Evolutionary conservation across 202 grass and related monocot species (phyloP), one percentile per base, ranked within the genome.

Genomic region (Schoenoplectus tabernaemontani): DNA sequence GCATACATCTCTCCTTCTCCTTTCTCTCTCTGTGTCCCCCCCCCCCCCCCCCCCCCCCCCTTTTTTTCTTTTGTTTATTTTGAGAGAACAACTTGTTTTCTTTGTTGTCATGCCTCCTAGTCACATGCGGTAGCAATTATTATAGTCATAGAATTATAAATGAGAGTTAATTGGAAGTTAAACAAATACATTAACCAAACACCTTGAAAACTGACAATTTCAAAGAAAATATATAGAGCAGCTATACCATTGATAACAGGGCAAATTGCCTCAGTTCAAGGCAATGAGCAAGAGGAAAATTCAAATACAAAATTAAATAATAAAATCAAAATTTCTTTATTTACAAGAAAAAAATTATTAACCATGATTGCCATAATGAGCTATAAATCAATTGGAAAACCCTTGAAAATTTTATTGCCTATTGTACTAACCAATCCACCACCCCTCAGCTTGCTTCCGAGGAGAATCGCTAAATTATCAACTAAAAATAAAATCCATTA

Each of bases 241-340:
- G 2, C n/a, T 9, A 63, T n/a, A n/a, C n/a, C n/a, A n/a, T n/a
- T n/a, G n/a, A 63, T 12, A 34, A 34, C 32, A 11, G n/a, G n/a
- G n/a, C n/a, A n/a, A n/a, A n/a, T n/a, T 64, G 60, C 32, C 30
- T 36, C 60, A 28, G 7, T 59, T 20, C 60, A 64, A 12, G 16
- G 2, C 34, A 65, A 19, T 44, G 15, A 47, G 3, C 22, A 47
- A 6, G 8, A 71, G 0, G 13, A 71, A 38, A 9, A 32, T 48
- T 48, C n/a, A n/a, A n/a, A 70, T 1, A 17, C 23, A 48, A 48
- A 15, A 28, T 71, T 46, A n/a, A n/a, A n/a, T n/a, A n/a, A n/a
- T n/a, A n/a, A n/a, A 15, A 43, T 43, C 38, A 69, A 69, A 69
- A 47, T 48, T 72, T 48, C 23, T 48, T 72, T 72, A 72, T 72